Evolutionary conservation across 345 rosid species (phyloP), one percentile per base, ranked within the genome.

Genomic region (Citrus sp.): DNA sequence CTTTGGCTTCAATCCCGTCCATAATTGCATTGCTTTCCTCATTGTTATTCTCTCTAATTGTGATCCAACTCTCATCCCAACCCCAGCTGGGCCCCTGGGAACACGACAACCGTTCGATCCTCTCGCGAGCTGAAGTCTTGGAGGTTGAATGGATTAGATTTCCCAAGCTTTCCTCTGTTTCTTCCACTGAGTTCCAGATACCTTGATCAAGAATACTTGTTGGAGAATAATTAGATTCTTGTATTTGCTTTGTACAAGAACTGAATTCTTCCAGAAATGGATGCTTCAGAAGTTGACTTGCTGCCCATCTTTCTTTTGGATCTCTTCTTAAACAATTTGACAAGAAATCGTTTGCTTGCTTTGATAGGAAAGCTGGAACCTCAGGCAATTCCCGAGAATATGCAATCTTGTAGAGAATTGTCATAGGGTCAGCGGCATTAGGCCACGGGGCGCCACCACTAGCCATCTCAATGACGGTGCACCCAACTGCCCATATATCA

Each of bases 381-480:
- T 82, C 89, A 13, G 94, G 94, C 4, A 77, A 37, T 51, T 85
- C 88, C 51, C 80, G 79, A 28, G 88, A 80, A 80, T 84, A 87
- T 35, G 87, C 90, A 46, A 91, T 82, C 76, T 85, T 83, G 81
- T 87, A 86, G 0, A 91, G 68, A 30, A 86, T 81, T 27, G 84
- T 67, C n/a, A 87, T 83, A 59, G 88, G 90, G 80, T 89, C 84
- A 4, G 72, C 28, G 22, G 30, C 77, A 25, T 79, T 80, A 0
- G 38, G 49, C 94, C 94, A 91, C 18, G 89, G 91, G 0, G 80
- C 10, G 2, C 82, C 80, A 5, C 97, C 95, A 10, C 87, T 92
- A 0, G 90, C 89, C 98, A 94, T 94, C 83, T 94, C 98, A 7
- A 94, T 81, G 46, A 92, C 77, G 51, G 94, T 89, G 82, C 98